Base-by-base conservation (phyloP, 164 flowering plant genomes). In the Tetracentron sinense region DNA sequence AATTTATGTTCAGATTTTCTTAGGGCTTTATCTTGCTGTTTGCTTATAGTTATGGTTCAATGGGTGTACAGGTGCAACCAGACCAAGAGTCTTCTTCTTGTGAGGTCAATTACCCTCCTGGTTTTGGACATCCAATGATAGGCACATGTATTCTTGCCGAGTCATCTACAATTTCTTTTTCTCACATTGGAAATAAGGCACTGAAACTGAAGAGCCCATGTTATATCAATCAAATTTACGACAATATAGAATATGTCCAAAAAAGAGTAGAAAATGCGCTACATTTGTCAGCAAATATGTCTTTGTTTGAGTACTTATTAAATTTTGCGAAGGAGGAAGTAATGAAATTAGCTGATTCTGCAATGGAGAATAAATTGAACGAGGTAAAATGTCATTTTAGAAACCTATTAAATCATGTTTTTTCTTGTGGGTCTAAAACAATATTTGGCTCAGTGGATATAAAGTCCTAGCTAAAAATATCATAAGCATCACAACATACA, bases 61-160 rank as follows among this genome's bases (percentile, higher is more conserved):
- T 66, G 62, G 38, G 58, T 78, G 56, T 58, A 33, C 83, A 84
- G 84, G 64, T 69, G 56, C 72, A 68, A 46, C 25, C 19, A 8
- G 63, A 68, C 56, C 65, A 70, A 52, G 77, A 72, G 29, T 46
- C 70, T n/a, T 60, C 72, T 50, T 35, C 28, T 68, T 31, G 56
- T 59, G 82, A 79, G 48, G 67, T 27, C 69, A 92, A 79, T 62
- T 81, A 68, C 53, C 85, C 86, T 46, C 87, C 89, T 42, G 94
- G 88, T 25, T 86, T 82, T 78, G 81, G 75, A 58, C 68, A 61
- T 6, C 27, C 64, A 54, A 68, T 42, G 38, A 23, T n/a, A 28
- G 60, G 50, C 22, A 20, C 53, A 19, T 69, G 69, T 61, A 47
- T n/a, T 35, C 33, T 28, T 60, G 31, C 42, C 21, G 31, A 49